Percentiles rank a stretch among this genome's conserved stretches.
These are phyloP conservation scores for Fraxinus pennsylvanica DNA, from an alignment of 257 asterid species.

Conservation along the genomic window DNA sequence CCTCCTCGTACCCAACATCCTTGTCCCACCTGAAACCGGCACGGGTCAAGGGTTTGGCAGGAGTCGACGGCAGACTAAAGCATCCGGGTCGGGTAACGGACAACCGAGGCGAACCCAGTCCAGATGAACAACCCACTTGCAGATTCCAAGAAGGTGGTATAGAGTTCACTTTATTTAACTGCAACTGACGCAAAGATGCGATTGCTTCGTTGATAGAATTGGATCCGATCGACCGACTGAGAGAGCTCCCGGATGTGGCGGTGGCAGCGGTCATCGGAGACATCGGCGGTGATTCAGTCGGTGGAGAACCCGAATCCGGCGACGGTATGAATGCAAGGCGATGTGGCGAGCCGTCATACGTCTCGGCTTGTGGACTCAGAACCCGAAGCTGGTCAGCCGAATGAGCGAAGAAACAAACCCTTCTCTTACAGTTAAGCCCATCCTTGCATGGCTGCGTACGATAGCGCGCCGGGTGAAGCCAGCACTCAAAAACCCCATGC, in stretches of 20 bases:
- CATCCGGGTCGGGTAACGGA: slow-evolving; percentile 35
- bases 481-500: slow-evolving; percentile 31
- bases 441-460: slow-evolving; percentile 35
- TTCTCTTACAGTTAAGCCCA: slow-evolving; percentile 23
- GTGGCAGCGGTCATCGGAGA: slow-evolving; percentile 38
- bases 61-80: slow-evolving; percentile 52
- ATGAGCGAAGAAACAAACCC: slow-evolving; percentile 37
- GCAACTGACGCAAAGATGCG: slow-evolving; percentile 46
- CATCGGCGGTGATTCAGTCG: slow-evolving; percentile 57
- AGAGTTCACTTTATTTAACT: slow-evolving; percentile 43
- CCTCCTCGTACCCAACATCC: slow-evolving; percentile 31
- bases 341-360: slow-evolving; percentile 12
- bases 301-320: slow-evolving; percentile 46
- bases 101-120: slow-evolving; percentile 35
- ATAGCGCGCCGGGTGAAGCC: slow-evolving; percentile 30
- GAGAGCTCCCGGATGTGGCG: not conserved
- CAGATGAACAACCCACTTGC: slow-evolving; percentile 29
- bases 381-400: slow-evolving; percentile 29
- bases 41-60: slow-evolving; percentile 32
- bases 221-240: slow-evolving; percentile 47
- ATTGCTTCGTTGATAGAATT: slow-evolving; percentile 38
- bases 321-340: slow-evolving; percentile 11
- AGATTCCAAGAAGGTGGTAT: slow-evolving; percentile 32
- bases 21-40: slow-evolving; percentile 23
- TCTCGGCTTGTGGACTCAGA: slow-evolving; percentile 22